Evolutionary conservation across 2,329 filamentous ascomycete species (phyloP).

Genomic region (Whalleya microplaca): DNA sequence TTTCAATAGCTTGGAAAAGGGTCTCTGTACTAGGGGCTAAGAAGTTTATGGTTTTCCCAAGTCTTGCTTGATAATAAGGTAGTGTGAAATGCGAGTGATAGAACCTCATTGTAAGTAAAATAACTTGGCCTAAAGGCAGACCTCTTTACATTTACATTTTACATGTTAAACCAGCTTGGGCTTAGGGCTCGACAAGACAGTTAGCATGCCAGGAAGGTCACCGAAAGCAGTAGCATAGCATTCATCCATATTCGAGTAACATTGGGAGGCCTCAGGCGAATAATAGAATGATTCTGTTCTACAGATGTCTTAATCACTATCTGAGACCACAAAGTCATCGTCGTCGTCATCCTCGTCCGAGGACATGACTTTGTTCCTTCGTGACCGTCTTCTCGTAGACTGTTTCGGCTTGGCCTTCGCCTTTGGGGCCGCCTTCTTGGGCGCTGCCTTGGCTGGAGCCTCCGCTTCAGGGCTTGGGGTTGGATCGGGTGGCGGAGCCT

Average conservation of each 20-base stretch:
- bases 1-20: too few relatives aligned
- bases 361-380: conserved; percentile 25
- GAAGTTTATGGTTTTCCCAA: too few relatives aligned
- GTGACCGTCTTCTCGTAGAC: conserved; percentile 29
- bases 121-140: too few relatives aligned
- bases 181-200: too few relatives aligned
- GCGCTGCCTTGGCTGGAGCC: conserved; percentile 12
- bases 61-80: too few relatives aligned
- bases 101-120: too few relatives aligned
- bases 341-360: conserved; percentile 32
- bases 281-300: not conserved
- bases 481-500: conserved; percentile 3
- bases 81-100: too few relatives aligned
- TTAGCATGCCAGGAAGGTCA: not conserved
- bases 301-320: conserved; percentile 14
- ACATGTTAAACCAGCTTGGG: too few relatives aligned
- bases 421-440: conserved; percentile 24
- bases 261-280: not conserved
- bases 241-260: not conserved
- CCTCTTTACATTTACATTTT: too few relatives aligned
- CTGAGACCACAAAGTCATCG: conserved; percentile 24
- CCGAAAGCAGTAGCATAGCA: not conserved
- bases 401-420: conserved; percentile 32
- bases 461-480: conserved; percentile 15
- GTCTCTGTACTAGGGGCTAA: too few relatives aligned